Conservation (phyloP, 1,139 yeast genomes). For the Taiozyma onychis region DNA sequence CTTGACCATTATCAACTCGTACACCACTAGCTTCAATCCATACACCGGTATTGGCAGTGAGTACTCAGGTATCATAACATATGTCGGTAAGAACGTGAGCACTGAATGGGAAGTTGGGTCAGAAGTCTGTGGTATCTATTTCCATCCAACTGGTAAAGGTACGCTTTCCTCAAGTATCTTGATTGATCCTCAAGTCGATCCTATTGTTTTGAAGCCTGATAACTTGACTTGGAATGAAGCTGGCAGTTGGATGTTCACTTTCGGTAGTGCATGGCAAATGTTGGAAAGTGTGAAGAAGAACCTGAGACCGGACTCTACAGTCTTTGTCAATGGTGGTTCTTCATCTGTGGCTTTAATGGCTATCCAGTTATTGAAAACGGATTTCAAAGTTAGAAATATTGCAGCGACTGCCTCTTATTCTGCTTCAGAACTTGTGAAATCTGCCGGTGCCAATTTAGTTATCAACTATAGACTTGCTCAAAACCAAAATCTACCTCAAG, state of each 20-base stretch:
- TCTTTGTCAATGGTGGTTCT: slow-evolving; percentile 68
- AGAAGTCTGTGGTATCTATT: slow-evolving; percentile 52
- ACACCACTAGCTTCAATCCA: slow-evolving; percentile 31
- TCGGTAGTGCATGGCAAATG: slow-evolving; percentile 51
- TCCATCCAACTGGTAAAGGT: slow-evolving; percentile 43
- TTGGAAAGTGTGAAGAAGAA: slow-evolving; percentile 29
- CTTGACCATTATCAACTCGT: slow-evolving; percentile 39
- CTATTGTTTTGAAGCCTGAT: slow-evolving; percentile 42
- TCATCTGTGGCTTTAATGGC: slow-evolving; percentile 65
- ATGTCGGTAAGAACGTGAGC: slow-evolving; percentile 45
- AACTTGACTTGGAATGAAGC: slow-evolving; percentile 47
- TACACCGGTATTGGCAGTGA: slow-evolving; percentile 64
- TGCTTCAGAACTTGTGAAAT: slow-evolving; percentile 26
- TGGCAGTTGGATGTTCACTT: slow-evolving; percentile 50
- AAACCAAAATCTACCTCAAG: slow-evolving; percentile 15
- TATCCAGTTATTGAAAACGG: slow-evolving; percentile 49
- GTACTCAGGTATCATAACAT: slow-evolving; percentile 57
- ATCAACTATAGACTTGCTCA: slow-evolving; percentile 18
- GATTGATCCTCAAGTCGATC: slow-evolving; percentile 35
- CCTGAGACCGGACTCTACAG: slow-evolving; percentile 25
- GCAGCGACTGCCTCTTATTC: slow-evolving; percentile 37
- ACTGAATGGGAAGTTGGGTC: slow-evolving; percentile 50
- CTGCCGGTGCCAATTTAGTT: slow-evolving; percentile 21
- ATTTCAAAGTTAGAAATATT: slow-evolving; percentile 39
- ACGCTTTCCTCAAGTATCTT: slow-evolving; percentile 46